Base-by-base conservation (phyloP, 2,329 filamentous ascomycete genomes). In the Exophiala sideris region DNA sequence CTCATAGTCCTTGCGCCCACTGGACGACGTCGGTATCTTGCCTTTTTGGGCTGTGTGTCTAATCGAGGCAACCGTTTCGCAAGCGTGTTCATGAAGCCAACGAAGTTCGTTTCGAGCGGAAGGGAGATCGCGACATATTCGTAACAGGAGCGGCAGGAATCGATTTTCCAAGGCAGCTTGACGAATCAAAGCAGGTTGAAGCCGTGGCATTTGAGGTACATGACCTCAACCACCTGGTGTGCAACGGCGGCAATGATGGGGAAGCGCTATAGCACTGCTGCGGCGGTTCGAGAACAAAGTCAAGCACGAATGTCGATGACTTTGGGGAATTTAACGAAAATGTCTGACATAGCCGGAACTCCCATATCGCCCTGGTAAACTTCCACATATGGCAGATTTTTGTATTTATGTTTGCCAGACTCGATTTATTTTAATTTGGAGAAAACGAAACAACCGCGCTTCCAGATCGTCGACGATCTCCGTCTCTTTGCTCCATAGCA, bases 41-140 rank as follows among this genome's bases (percentile, higher is more conserved):
- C 36, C 9, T 24, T 24, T 36, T 50, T 58, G 48, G 24, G 29
- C 11, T 48, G 16, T 33, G n/a, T 47, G 16, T 48, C 38, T 65
- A 51, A 8, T 67, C n/a, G 45, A 14, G n/a, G 40, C n/a, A 20
- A 56, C 35, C 4, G 49, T 39, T 32, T 50, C 45, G 41, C 45
- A 38, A 33, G 69, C 70, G 55, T 70, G 66, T 56, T 76, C 72
- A 38, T 65, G 66, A 16, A 78, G 66, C 75, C 75, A 78, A 21
- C 74, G 72, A 4, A 77, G 65, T 61, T 78, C 75, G 63, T 74
- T 76, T 29, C 65, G 68, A 14, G 75, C 75, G 3, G 73, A 75
- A 18, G 62, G 52, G 6, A 77, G 60, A 8, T 74, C 68, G 29
- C 74, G 73, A 48, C 75, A 77, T 63, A 74, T 67, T 45, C 67